These are phyloP conservation scores for Symbiodinium natans DNA, from an alignment of 73 alveolate genomes.

Conservation along the genomic window DNA sequence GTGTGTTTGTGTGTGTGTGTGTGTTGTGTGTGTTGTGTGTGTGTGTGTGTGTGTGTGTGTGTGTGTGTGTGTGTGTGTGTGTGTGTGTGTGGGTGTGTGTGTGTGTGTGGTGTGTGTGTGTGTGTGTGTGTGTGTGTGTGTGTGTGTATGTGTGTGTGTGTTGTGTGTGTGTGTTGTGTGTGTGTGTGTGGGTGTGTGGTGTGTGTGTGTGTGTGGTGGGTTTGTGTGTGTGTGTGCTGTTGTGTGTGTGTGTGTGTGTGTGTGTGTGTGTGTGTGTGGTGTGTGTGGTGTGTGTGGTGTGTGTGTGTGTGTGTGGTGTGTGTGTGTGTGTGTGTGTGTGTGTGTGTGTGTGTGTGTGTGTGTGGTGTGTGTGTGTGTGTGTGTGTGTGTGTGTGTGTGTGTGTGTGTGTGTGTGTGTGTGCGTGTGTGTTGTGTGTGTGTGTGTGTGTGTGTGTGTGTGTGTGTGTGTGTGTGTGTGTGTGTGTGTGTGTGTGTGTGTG, in stretches of 20 bases:
- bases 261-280: neutral
- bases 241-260: neutral
- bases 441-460: too few species aligned
- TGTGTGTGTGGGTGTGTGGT: neutral
- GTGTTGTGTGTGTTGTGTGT: neutral
- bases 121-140: neutral
- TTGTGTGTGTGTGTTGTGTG: constrained; percentile 4
- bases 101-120: neutral
- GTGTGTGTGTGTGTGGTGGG: constrained; percentile 3
- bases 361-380: too few species aligned
- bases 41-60: neutral
- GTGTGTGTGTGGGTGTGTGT: neutral
- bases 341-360: too few species aligned
- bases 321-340: constrained; percentile 18
- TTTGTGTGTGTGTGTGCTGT: neutral
- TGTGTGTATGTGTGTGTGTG: neutral
- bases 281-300: too few species aligned
- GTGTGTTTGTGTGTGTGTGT: neutral
- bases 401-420: too few species aligned
- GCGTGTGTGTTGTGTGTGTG: too few species aligned
- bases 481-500: too few species aligned
- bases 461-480: too few species aligned
- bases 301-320: constrained; percentile 29
- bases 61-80: neutral
- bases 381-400: too few species aligned